These are phyloP conservation scores for Suillus lakei DNA, from an alignment of 768 basidiomycete species.

Conservation along the genomic window DNA sequence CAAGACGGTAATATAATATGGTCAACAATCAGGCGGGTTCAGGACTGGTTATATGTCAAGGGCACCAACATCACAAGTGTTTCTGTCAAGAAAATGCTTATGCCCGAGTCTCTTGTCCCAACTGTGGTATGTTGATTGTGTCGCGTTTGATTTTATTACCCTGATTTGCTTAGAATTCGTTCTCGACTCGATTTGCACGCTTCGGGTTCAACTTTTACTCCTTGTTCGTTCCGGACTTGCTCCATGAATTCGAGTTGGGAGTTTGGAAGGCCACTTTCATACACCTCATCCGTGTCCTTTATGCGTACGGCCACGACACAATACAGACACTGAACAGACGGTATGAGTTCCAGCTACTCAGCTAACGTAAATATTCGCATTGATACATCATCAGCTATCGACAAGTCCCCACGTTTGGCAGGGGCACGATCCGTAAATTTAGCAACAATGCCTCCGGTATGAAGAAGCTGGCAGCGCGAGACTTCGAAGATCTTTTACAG, in stretches of 20 bases:
- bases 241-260: conserved; percentile 42
- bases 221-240: conserved; percentile 33
- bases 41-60: conserved; percentile 9
- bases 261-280: conserved; percentile 34
- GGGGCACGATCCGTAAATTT: conserved; percentile 34
- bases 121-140: conserved; percentile 23
- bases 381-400: conserved; percentile 28
- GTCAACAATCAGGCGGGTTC: conserved; percentile 4
- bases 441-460: conserved; percentile 36
- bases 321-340: no score
- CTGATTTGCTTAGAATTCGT: conserved; percentile 35
- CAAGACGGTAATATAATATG: conserved; percentile 1
- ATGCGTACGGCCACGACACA: no score
- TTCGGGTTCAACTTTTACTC: conserved; percentile 31
- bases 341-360: no score
- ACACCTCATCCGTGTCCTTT: conserved; percentile 31
- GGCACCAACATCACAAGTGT: conserved; percentile 5
- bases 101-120: conserved; percentile 17
- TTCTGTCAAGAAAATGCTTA: not conserved
- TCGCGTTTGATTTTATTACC: no score
- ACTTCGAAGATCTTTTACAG: conserved; percentile 40
- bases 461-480: conserved; percentile 40
- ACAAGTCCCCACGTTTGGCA: conserved; percentile 35
- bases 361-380: no score
- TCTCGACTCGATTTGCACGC: conserved; percentile 23